These are phyloP conservation scores for Psidium guajava DNA, from an alignment of 345 rosid genomes.

Conservation along the genomic window DNA sequence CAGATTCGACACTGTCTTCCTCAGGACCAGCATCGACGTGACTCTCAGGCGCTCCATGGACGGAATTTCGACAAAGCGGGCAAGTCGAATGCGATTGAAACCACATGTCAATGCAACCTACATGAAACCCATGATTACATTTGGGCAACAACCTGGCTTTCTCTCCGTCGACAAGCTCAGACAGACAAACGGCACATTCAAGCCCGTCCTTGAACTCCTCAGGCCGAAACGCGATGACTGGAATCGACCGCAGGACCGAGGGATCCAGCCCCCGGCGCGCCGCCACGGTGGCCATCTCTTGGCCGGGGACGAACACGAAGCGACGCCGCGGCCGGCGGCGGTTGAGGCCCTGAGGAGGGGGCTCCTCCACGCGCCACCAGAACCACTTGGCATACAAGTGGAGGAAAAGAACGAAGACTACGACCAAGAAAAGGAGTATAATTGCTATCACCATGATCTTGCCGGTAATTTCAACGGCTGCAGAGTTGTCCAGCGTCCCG, in stretches of 20 bases:
- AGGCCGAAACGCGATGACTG: conserved; percentile 31
- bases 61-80: conserved; percentile 33
- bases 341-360: conserved; percentile 1
- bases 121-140: conserved; percentile 47
- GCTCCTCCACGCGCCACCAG: conserved; percentile 72
- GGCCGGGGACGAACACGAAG: conserved; percentile 48
- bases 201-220: conserved; percentile 50
- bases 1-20: neutral
- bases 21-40: neutral
- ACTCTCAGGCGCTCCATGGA: neutral
- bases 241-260: conserved; percentile 43
- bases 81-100: conserved; percentile 38
- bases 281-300: conserved; percentile 20
- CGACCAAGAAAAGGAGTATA: conserved; percentile 50
- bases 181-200: conserved; percentile 45
- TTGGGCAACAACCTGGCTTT: conserved; percentile 25
- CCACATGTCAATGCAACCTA: conserved; percentile 47
- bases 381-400: conserved; percentile 87
- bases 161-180: conserved; percentile 21
- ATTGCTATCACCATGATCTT: conserved; percentile 61
- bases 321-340: conserved; percentile 48
- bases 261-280: conserved; percentile 42
- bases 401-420: conserved; percentile 47
- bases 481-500: conserved; percentile 14
- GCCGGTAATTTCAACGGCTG: conserved; percentile 42